phyloP scores from a whole-genome alignment of 2,329 filamentous ascomycete species.

The Cladosporium oxysporum region DNA sequence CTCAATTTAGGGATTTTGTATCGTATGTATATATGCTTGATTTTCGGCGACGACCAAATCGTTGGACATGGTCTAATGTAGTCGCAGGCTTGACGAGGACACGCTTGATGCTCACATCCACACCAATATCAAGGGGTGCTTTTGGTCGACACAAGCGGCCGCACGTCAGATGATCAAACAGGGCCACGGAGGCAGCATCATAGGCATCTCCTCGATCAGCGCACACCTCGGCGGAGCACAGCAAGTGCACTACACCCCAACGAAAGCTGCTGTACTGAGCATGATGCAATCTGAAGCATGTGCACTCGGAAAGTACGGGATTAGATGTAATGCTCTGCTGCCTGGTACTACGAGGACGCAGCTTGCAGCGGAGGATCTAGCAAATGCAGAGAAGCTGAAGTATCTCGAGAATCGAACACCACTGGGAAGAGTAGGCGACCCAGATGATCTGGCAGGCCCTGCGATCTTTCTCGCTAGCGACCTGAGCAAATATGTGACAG shows the following conservation, averaged over 20 bases:
- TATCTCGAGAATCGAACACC: slow-evolving; percentile 85
- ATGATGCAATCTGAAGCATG: slow-evolving; percentile 84
- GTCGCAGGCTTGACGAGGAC: slow-evolving; percentile 5
- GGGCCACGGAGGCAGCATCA: slow-evolving; percentile 72
- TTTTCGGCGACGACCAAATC: background rate
- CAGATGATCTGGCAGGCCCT: slow-evolving; percentile 76
- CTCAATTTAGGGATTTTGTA: slow-evolving; percentile 84
- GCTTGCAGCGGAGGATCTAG: slow-evolving; percentile 78
- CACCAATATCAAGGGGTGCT: slow-evolving; percentile 85
- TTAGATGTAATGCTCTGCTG: slow-evolving; percentile 80
- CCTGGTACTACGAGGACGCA: slow-evolving; percentile 83
- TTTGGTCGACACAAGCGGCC: slow-evolving; percentile 82
- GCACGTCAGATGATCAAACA: slow-evolving; percentile 74
- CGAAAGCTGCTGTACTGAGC: slow-evolving; percentile 77
- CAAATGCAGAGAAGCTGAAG: slow-evolving; percentile 66
- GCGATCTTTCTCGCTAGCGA: slow-evolving; percentile 82
- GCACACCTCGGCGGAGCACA: slow-evolving; percentile 75
- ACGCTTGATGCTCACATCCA: slow-evolving; percentile 58
- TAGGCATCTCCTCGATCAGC: slow-evolving; percentile 71
- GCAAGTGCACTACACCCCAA: slow-evolving; percentile 86
- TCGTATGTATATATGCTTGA: slow-evolving; percentile 47
- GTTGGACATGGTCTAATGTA: background rate
- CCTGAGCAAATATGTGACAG: slow-evolving; percentile 78
- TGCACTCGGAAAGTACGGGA: slow-evolving; percentile 71
- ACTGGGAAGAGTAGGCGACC: slow-evolving; percentile 68